Percentiles rank a stretch among this genome's conserved stretches.
Conservation (phyloP, 2,329 filamentous ascomycete species). For the Diaporthe humulicola region DNA sequence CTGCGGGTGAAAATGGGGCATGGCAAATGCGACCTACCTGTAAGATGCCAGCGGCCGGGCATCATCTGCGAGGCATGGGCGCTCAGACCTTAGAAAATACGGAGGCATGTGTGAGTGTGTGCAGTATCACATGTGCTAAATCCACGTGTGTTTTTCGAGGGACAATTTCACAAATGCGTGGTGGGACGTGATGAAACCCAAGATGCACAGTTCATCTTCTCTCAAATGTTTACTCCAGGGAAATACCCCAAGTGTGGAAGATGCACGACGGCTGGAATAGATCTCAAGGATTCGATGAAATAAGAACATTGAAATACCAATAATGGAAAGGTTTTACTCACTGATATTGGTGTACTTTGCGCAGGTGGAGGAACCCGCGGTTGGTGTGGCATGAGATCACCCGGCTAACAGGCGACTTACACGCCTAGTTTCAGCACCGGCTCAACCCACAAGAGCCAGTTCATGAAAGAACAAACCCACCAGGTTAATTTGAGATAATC, state of each 20-base stretch:
- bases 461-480: neutral
- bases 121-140: neutral
- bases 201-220: neutral
- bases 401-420: neutral
- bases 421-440: neutral
- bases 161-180: neutral
- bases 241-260: neutral
- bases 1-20: neutral
- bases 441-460: neutral
- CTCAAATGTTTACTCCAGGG: neutral
- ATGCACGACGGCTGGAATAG: neutral
- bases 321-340: neutral
- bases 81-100: neutral
- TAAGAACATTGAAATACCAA: neutral
- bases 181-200: neutral
- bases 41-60: neutral
- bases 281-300: neutral
- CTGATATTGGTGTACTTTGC: neutral
- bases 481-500: neutral
- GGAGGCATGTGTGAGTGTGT: neutral
- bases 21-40: neutral
- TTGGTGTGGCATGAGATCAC: neutral
- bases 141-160: neutral
- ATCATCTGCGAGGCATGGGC: neutral
- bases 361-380: neutral